Conservation (phyloP, 345 rosid genomes). For the Euphorbia pulcherrima region DNA sequence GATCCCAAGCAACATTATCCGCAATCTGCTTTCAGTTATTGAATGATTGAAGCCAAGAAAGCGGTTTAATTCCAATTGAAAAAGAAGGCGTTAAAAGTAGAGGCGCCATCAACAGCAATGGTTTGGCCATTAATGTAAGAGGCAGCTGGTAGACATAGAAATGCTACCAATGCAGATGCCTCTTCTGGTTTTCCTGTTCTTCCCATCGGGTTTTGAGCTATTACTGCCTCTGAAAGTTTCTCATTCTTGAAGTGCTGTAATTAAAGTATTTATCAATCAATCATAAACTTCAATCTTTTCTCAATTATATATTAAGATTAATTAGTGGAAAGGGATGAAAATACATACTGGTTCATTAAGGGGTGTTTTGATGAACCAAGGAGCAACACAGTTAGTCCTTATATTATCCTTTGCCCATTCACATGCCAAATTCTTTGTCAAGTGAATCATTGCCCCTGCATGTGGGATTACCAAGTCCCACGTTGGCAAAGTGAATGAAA, state of each 20-base stretch:
- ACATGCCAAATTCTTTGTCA: slow-evolving; percentile 17
- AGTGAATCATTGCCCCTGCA: slow-evolving; percentile 10
- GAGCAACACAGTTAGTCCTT: slow-evolving; percentile 18
- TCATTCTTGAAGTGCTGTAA: too few relatives aligned
- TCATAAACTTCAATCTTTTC: too few relatives aligned
- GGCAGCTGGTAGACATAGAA: slow-evolving; percentile 20
- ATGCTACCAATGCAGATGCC: slow-evolving; percentile 19
- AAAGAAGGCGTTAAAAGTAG: slow-evolving; percentile 11
- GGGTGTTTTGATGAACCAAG: slow-evolving; percentile 15
- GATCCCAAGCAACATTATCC: too few relatives aligned
- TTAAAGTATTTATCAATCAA: too few relatives aligned
- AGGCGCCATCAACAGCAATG: slow-evolving; percentile 22
- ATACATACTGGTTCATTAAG: slow-evolving; percentile 3
- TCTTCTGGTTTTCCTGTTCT: slow-evolving; percentile 13
- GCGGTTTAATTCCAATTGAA: too few relatives aligned
- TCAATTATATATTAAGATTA: too few relatives aligned
- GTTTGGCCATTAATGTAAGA: slow-evolving; percentile 23
- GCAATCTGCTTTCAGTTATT: too few relatives aligned
- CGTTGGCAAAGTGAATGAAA: too few relatives aligned
- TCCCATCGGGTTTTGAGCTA: slow-evolving; percentile 8
- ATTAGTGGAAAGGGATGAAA: too few relatives aligned
- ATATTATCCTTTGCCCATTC: slow-evolving; percentile 20
- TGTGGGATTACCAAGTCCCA: too few relatives aligned
- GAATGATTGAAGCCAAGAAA: too few relatives aligned
- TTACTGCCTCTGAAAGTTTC: too few relatives aligned